Percentiles rank a stretch among this genome's conserved stretches.
Evolutionary conservation across 805 yeast genomes (phyloP).

Genomic region (Candida pini): DNA sequence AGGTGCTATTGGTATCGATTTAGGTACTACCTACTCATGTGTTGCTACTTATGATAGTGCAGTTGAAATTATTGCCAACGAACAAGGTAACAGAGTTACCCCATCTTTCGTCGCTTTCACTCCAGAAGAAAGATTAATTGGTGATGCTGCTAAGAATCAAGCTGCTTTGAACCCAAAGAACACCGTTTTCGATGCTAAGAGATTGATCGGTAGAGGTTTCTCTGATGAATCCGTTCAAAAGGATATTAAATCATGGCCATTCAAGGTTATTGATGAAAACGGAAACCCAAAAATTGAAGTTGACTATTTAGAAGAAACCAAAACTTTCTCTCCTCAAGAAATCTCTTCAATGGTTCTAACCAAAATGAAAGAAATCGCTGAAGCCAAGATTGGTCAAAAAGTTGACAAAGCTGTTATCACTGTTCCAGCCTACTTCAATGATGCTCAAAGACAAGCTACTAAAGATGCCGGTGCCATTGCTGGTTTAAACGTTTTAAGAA

Average conservation of each 20-base stretch:
- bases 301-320: conserved; percentile 62
- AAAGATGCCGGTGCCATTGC: conserved; percentile 80
- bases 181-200: conserved; percentile 80
- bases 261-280: conserved; percentile 59
- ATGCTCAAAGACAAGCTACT: conserved; percentile 77
- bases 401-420: conserved; percentile 74
- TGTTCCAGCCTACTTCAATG: conserved; percentile 78
- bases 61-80: conserved; percentile 77
- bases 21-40: conserved; percentile 82
- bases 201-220: conserved; percentile 77
- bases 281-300: conserved; percentile 68
- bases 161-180: conserved; percentile 74
- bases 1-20: conserved; percentile 99
- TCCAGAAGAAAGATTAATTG: conserved; percentile 70
- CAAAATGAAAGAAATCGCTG: conserved; percentile 80
- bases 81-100: conserved; percentile 82
- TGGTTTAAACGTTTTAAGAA: conserved; percentile 72
- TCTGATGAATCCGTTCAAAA: conserved; percentile 72
- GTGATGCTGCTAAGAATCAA: conserved; percentile 82
- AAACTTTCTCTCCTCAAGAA: conserved; percentile 70
- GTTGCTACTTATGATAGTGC: conserved; percentile 71
- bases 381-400: conserved; percentile 65
- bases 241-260: conserved; percentile 90
- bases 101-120: conserved; percentile 81
- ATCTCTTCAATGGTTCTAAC: conserved; percentile 72